These are phyloP conservation scores for Apiotrichum sp. DNA, from an alignment of 1,284 basidiomycete genomes.

Conservation along the genomic window DNA sequence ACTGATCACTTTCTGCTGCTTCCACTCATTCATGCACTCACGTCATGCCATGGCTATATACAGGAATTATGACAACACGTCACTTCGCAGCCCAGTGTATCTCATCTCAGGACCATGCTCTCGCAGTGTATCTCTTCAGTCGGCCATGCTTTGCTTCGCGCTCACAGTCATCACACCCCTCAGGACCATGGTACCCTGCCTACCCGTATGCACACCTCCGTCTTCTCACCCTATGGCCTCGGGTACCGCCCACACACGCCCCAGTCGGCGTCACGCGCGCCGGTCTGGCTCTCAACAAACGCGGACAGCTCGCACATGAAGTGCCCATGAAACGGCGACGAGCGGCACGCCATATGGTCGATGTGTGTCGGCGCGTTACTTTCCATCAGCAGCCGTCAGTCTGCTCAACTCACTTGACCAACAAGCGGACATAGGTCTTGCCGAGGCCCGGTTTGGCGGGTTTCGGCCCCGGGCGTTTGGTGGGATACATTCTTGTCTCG, in stretches of 20 bases:
- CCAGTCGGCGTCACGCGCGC: slow-evolving; percentile 57
- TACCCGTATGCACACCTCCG: no score
- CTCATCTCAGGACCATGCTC: no score
- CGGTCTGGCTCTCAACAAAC: slow-evolving; percentile 66
- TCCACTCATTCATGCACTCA: no score
- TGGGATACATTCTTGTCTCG: background rate
- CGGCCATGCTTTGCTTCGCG: no score
- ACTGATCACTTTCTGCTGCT: no score
- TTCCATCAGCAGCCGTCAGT: background rate
- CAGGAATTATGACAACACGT: no score
- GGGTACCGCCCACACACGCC: slow-evolving; percentile 3
- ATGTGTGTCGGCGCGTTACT: slow-evolving; percentile 28
- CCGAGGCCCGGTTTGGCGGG: background rate
- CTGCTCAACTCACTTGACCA: slow-evolving; percentile 36
- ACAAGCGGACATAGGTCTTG: slow-evolving; percentile 35
- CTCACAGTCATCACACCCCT: no score
- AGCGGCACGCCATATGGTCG: slow-evolving; percentile 52
- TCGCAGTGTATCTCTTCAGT: no score
- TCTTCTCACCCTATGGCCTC: no score
- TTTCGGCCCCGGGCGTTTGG: background rate
- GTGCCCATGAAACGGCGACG: slow-evolving; percentile 53
- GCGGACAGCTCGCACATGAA: slow-evolving; percentile 60
- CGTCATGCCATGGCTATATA: no score
- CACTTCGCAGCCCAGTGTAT: no score
- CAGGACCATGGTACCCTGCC: no score